These are phyloP conservation scores for Radiomyces spectabilis DNA, from an alignment of 192 early-diverging fungal genomes.

Conservation along the genomic window DNA sequence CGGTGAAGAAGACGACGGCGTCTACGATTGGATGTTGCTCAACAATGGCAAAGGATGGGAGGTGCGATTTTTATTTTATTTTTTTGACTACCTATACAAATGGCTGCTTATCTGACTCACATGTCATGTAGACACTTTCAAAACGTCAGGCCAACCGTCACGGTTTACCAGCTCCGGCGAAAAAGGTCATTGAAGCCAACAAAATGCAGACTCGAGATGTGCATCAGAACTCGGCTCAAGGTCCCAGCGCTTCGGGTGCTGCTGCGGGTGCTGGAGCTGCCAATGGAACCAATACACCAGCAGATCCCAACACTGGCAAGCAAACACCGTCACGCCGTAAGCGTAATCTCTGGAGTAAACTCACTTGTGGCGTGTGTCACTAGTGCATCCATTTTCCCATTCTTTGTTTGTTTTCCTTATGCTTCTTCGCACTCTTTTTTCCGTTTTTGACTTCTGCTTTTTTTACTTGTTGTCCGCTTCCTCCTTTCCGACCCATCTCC, in stretches of 20 bases:
- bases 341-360: not conserved
- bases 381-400: not conserved
- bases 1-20: conserved; percentile 75
- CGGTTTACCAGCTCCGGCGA: conserved; percentile 8
- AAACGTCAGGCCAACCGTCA: conserved; percentile 17
- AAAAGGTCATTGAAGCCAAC: conserved; percentile 8
- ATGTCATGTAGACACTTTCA: conserved; percentile 12
- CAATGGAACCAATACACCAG: too few species aligned
- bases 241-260: not conserved
- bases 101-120: not conserved
- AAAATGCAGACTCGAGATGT: too few species aligned
- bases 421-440: not conserved
- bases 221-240: not conserved
- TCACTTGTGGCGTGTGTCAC: conserved; percentile 16
- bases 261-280: not conserved
- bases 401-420: not conserved
- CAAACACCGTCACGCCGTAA: too few species aligned
- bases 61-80: not conserved
- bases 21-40: conserved; percentile 86
- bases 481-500: not conserved
- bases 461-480: not conserved
- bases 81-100: not conserved
- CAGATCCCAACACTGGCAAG: not conserved
- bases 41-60: conserved; percentile 51
- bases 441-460: not conserved